These are phyloP conservation scores for Coemansia sp. DNA, from an alignment of 192 early-diverging fungal genomes.

Conservation along the genomic window DNA sequence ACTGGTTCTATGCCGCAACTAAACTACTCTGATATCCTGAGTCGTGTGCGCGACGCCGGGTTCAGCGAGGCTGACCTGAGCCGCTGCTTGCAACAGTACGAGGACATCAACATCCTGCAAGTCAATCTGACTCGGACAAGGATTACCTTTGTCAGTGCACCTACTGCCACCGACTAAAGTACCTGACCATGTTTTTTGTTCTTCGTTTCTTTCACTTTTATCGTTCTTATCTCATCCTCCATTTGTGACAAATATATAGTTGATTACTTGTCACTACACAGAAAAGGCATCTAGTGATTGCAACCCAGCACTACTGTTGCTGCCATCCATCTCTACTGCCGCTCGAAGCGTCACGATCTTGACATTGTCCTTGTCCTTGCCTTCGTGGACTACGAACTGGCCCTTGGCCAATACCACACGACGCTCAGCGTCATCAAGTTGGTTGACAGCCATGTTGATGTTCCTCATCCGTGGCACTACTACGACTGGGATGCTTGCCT, in stretches of 20 bases:
- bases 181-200: neutral
- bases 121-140: slow-evolving; percentile 60
- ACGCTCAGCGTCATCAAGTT: neutral
- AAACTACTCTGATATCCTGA: slow-evolving; percentile 63
- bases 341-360: slow-evolving; percentile 40
- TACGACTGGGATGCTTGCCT: slow-evolving; percentile 37
- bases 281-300: neutral
- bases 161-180: slow-evolving; percentile 3
- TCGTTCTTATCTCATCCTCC: neutral
- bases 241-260: neutral
- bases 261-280: neutral
- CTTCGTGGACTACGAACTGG: slow-evolving; percentile 42
- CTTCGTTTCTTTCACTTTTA: neutral
- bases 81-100: slow-evolving; percentile 70
- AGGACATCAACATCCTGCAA: slow-evolving; percentile 73
- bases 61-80: slow-evolving; percentile 76
- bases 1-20: slow-evolving; percentile 46
- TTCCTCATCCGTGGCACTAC: slow-evolving; percentile 12
- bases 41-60: slow-evolving; percentile 72
- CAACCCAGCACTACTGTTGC: neutral
- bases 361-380: slow-evolving; percentile 52
- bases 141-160: slow-evolving; percentile 49
- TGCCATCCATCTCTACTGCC: neutral
- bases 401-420: slow-evolving; percentile 8
- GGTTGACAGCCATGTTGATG: neutral